A percentile compares a stretch with the other conserved stretches of the same genome.
Evolutionary conservation across 371 early-diverging fungal genomes (phyloP).

Genomic region (Chytridium lagenaria): DNA sequence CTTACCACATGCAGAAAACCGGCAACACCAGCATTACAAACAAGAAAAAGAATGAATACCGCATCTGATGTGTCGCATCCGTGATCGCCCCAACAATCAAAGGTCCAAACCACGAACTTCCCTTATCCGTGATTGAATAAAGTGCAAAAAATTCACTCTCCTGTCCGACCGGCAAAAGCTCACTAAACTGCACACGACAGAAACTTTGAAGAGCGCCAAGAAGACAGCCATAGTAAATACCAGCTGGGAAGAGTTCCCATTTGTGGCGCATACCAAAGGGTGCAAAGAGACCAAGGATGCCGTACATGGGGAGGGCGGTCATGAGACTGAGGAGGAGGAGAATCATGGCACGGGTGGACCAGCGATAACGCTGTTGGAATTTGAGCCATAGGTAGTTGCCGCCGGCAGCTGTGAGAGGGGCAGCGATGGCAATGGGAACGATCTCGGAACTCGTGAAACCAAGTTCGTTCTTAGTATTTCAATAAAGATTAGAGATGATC

Average conservation of each 20-base stretch:
- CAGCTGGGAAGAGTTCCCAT: conserved; percentile 55
- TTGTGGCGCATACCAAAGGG: conserved; percentile 55
- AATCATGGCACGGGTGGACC: conserved; percentile 42
- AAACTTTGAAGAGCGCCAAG: conserved; percentile 61
- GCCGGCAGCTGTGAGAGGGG: conserved; percentile 51
- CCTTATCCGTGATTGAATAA: conserved; percentile 44
- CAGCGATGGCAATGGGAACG: conserved; percentile 33
- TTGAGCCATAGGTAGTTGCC: conserved; percentile 62
- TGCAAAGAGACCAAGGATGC: conserved; percentile 60
- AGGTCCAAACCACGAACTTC: conserved; percentile 34
- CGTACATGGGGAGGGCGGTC: conserved; percentile 56
- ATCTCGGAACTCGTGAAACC: conserved; percentile 40
- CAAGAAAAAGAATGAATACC: conserved; percentile 29
- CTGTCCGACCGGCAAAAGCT: conserved; percentile 42
- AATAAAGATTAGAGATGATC: conserved; percentile 33
- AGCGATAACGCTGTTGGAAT: conserved; percentile 44
- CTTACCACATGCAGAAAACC: conserved; percentile 15
- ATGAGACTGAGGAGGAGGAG: conserved; percentile 39
- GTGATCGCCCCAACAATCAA: conserved; percentile 39
- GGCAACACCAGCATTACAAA: conserved; percentile 29
- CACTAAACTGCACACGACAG: conserved; percentile 36
- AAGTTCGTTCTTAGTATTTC: conserved; percentile 45
- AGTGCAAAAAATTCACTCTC: conserved; percentile 45
- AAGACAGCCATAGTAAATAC: conserved; percentile 60
- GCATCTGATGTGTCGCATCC: conserved; percentile 28